These are phyloP conservation scores for Aureobasidium lini DNA, from an alignment of 2,329 filamentous ascomycete species.

Conservation along the genomic window DNA sequence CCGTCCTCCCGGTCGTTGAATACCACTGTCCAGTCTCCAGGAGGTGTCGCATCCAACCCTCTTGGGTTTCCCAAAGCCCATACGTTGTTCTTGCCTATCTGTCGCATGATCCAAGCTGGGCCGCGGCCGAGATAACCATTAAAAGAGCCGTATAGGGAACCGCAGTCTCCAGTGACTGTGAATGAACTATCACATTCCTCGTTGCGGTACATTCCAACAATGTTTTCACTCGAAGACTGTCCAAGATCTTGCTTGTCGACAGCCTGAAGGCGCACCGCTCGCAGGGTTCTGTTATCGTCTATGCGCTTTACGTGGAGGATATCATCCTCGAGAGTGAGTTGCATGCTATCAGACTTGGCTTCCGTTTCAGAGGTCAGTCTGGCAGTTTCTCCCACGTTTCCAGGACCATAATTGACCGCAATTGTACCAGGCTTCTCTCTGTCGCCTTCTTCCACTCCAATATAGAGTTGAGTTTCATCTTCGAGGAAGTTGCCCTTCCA, in stretches of 20 bases:
- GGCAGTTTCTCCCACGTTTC: conserved; percentile 20
- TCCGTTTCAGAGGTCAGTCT: conserved; percentile 18
- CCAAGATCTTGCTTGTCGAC: conserved; percentile 10
- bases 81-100: conserved; percentile 31
- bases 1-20: conserved; percentile 22
- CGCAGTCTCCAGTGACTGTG: conserved; percentile 28
- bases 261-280: conserved; percentile 21
- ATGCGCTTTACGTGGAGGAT: conserved; percentile 23
- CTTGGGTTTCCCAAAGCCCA: conserved; percentile 34
- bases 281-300: conserved; percentile 25
- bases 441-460: conserved; percentile 24
- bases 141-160: conserved; percentile 36
- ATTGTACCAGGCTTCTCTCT: conserved; percentile 22
- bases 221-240: background rate
- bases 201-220: conserved; percentile 30
- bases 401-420: conserved; percentile 25
- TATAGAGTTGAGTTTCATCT: conserved; percentile 27
- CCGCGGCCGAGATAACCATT: conserved; percentile 37
- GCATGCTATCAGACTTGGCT: conserved; percentile 22
- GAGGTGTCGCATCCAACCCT: conserved; percentile 35
- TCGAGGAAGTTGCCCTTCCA: conserved; percentile 37
- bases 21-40: conserved; percentile 38
- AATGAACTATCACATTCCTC: conserved; percentile 33
- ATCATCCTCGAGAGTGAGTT: conserved; percentile 27
- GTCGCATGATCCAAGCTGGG: conserved; percentile 31